phyloP scores from a whole-genome alignment of 1,284 basidiomycete species.

The Cystobasidium sp. region DNA sequence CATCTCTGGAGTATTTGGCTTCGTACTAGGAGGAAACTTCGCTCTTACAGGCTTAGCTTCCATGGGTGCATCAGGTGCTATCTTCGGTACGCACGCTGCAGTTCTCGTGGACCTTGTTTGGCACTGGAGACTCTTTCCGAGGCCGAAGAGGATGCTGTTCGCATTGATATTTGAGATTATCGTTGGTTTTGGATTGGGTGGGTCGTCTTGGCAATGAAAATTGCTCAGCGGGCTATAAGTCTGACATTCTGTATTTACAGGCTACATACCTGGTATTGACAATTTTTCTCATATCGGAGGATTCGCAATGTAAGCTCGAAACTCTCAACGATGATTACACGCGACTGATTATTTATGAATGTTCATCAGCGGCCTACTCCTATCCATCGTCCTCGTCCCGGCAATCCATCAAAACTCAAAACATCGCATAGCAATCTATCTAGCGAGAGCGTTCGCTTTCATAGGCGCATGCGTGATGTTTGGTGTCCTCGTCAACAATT shows the following conservation, averaged over 20 bases:
- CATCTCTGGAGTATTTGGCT: conserved; percentile 55
- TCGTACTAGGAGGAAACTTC: conserved; percentile 68
- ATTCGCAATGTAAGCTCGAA: conserved; percentile 17
- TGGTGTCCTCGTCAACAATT: conserved; percentile 81
- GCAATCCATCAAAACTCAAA: conserved; percentile 74
- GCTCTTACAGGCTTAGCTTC: conserved; percentile 85
- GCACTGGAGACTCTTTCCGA: conserved; percentile 87
- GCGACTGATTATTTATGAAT: neutral
- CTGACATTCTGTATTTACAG: neutral
- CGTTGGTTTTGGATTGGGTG: conserved; percentile 83
- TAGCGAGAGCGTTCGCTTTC: conserved; percentile 71
- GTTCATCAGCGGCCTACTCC: conserved; percentile 67
- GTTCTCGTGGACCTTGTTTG: conserved; percentile 80
- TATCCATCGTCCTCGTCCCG: conserved; percentile 78
- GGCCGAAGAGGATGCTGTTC: conserved; percentile 75
- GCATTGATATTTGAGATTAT: conserved; percentile 82
- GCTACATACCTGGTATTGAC: conserved; percentile 41
- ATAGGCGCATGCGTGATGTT: conserved; percentile 78
- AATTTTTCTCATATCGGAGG: conserved; percentile 33
- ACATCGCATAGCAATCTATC: conserved; percentile 76
- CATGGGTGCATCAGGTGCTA: conserved; percentile 90
- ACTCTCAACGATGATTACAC: conserved; percentile 52
- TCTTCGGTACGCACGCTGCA: conserved; percentile 88
- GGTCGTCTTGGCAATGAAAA: neutral
- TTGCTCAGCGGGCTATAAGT: neutral